These are phyloP conservation scores for Rhizoclosmatium hyalinum DNA, from an alignment of 371 early-diverging fungal genomes.

Conservation along the genomic window DNA sequence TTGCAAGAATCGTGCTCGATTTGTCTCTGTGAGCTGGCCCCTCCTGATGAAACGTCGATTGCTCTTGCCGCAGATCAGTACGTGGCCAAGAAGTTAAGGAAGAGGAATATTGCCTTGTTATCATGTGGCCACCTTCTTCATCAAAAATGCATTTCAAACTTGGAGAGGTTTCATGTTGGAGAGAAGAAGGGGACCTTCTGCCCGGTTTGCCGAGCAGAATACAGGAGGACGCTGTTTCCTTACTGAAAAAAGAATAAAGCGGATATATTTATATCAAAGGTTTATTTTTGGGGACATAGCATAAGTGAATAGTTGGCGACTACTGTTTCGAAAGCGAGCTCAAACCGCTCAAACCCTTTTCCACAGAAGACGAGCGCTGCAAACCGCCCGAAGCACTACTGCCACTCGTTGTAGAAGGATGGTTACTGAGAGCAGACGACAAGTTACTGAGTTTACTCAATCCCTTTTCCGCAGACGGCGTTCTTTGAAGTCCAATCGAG, in stretches of 20 bases:
- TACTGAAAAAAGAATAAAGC: not conserved
- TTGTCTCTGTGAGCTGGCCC: conserved; percentile 19
- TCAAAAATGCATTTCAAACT: conserved; percentile 18
- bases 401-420: not conserved
- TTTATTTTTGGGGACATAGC: no score
- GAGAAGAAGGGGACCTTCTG: not conserved
- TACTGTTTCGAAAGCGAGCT: not conserved
- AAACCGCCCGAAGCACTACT: conserved; percentile 21
- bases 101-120: conserved; percentile 9
- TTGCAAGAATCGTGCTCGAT: conserved; percentile 23
- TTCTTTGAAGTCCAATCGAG: conserved; percentile 14
- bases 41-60: not conserved
- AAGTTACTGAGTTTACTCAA: conserved; percentile 13
- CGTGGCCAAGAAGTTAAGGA: not conserved
- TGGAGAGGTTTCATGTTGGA: conserved; percentile 14
- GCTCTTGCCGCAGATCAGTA: not conserved
- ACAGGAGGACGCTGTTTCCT: conserved; percentile 6
- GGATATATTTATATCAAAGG: no score
- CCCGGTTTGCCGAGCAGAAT: conserved; percentile 12
- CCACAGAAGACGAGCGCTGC: conserved; percentile 22
- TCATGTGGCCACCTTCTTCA: conserved; percentile 27
- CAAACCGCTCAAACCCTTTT: conserved; percentile 21
- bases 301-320: not conserved
- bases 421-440: not conserved
- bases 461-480: conserved; percentile 21